Conservation (phyloP, 805 yeast species). For the Osmozyma mogii region DNA sequence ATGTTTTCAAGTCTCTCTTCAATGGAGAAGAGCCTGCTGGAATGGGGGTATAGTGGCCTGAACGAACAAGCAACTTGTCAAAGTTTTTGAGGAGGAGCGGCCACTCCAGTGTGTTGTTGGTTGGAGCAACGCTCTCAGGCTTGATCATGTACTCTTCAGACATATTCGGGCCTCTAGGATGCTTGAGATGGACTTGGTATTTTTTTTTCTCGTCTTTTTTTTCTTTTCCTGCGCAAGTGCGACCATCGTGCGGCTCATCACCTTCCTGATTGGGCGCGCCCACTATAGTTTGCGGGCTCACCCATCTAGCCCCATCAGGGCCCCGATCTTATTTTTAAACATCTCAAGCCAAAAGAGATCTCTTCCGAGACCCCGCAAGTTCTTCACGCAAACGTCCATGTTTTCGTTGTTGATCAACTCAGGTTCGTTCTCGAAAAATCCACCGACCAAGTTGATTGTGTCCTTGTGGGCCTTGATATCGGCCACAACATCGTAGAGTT, state of each 20-base stretch:
- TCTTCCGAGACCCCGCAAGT: slow-evolving; percentile 29
- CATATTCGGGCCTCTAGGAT: slow-evolving; percentile 26
- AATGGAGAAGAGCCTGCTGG: slow-evolving; percentile 93
- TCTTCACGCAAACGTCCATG: slow-evolving; percentile 27
- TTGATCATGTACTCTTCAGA: slow-evolving; percentile 72
- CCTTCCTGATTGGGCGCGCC: slow-evolving; percentile 1
- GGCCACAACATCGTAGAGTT: slow-evolving; percentile 55
- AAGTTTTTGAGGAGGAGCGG: slow-evolving; percentile 89
- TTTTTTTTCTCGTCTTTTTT: slow-evolving; percentile 6
- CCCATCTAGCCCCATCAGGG: slow-evolving; percentile 15
- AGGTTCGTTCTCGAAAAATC: slow-evolving; percentile 28
- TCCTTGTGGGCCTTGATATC: slow-evolving; percentile 69
- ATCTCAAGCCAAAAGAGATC: slow-evolving; percentile 36
- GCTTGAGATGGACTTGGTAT: not conserved
- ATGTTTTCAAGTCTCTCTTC: slow-evolving; percentile 86
- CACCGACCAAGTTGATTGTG: slow-evolving; percentile 48
- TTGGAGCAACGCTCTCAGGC: slow-evolving; percentile 75
- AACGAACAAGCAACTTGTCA: slow-evolving; percentile 89
- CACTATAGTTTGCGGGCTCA: no score
- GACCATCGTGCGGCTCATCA: slow-evolving; percentile 25
- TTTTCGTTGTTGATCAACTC: slow-evolving; percentile 28
- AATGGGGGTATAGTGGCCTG: slow-evolving; percentile 96
- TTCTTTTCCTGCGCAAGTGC: no score
- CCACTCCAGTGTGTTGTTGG: slow-evolving; percentile 89
- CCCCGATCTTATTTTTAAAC: slow-evolving; percentile 23